These are phyloP conservation scores for Carex parvula DNA, from an alignment of 176 grass and related monocot species.

Conservation along the genomic window DNA sequence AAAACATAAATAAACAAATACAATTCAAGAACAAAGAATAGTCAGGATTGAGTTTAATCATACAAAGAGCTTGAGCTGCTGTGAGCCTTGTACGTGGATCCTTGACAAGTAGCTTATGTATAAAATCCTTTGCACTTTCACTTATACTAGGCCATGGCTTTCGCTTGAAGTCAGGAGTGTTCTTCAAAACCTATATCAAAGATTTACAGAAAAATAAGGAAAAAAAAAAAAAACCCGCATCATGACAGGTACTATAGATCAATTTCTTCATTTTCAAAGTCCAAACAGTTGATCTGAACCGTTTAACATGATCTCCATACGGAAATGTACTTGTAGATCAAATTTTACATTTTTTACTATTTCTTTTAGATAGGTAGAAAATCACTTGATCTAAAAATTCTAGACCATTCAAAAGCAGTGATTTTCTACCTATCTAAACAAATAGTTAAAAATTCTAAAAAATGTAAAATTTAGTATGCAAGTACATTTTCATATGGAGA, in stretches of 20 bases:
- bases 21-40: constrained; percentile 16
- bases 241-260: not conserved
- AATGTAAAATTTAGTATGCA: no score
- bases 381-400: no score
- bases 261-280: no score
- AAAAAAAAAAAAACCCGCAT: not conserved
- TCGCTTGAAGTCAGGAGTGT: constrained; percentile 79
- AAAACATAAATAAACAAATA: constrained; percentile 24
- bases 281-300: no score
- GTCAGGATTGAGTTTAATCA: constrained; percentile 20
- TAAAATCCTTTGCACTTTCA: constrained; percentile 91
- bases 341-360: no score
- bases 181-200: constrained; percentile 73
- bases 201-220: not conserved
- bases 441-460: no score
- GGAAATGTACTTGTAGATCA: no score
- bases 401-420: no score
- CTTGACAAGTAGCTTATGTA: constrained; percentile 92
- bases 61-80: constrained; percentile 96
- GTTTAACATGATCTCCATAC: no score
- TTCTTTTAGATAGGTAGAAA: no score
- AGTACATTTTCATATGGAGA: no score
- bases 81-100: constrained; percentile 89
- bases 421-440: no score
- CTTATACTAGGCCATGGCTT: constrained; percentile 94